Percentiles rank a stretch among this genome's conserved stretches.
Evolutionary conservation across 202 grass and related monocot genomes (phyloP).

Genomic region (Panicum virgatum): DNA sequence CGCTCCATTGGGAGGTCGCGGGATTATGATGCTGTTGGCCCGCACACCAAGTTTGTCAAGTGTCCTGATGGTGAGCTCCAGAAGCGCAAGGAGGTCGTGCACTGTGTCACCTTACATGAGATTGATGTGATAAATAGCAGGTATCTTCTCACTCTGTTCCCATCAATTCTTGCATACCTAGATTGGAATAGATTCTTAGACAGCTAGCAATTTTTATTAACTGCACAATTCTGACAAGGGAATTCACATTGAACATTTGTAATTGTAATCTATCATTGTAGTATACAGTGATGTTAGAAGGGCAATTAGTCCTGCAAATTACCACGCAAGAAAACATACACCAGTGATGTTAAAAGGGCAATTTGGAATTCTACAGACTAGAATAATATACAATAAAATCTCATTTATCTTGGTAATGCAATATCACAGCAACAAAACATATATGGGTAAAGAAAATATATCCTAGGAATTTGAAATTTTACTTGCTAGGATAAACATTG

Average conservation of each 20-base stretch:
- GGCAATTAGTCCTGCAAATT: neutral
- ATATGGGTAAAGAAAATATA: too few species aligned
- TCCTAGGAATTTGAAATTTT: too few species aligned
- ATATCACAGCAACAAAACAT: too few species aligned
- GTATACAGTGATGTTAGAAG: neutral
- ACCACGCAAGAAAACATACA: neutral
- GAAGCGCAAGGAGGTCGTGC: conserved; percentile 96
- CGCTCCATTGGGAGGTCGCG: conserved; percentile 74
- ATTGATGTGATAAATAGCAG: conserved; percentile 99
- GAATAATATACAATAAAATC: neutral
- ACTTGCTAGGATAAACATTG: too few species aligned
- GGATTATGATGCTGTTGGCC: conserved; percentile 83
- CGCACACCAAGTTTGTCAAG: conserved; percentile 83
- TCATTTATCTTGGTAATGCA: neutral
- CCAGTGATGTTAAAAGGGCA: neutral
- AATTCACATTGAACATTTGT: neutral
- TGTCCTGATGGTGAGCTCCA: conserved; percentile 95
- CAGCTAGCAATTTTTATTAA: neutral
- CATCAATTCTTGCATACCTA: neutral
- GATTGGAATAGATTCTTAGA: neutral
- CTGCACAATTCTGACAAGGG: neutral
- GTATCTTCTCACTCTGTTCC: conserved; percentile 35
- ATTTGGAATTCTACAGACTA: neutral
- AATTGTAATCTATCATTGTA: neutral
- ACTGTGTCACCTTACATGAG: conserved; percentile 91